A percentile compares a stretch with the other conserved stretches of the same genome.
Conservation (phyloP, 2,329 filamentous ascomycete species). For the Kalaharituber pfeilii region DNA sequence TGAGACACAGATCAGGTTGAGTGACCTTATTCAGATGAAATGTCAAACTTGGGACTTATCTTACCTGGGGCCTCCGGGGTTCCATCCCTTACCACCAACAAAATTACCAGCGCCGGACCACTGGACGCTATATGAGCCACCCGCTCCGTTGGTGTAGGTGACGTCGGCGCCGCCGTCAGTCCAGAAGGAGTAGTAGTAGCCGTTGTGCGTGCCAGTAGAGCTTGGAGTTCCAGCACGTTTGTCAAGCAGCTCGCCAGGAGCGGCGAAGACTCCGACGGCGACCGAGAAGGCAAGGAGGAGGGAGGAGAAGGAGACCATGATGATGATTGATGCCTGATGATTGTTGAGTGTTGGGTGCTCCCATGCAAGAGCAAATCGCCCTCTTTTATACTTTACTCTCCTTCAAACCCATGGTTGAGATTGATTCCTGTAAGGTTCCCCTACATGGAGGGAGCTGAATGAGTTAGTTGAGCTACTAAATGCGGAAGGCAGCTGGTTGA, state of each 20-base stretch:
- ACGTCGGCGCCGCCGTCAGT: slow-evolving; percentile 31
- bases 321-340: no score
- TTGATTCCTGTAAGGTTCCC: no score
- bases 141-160: slow-evolving; percentile 32
- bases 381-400: no score
- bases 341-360: no score
- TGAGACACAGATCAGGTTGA: neutral
- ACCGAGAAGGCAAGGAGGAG: slow-evolving; percentile 25
- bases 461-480: no score
- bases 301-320: neutral
- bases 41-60: neutral
- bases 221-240: slow-evolving; percentile 25
- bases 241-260: slow-evolving; percentile 17
- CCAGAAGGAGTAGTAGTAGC: slow-evolving; percentile 36
- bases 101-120: slow-evolving; percentile 37
- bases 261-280: slow-evolving; percentile 25
- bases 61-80: slow-evolving; percentile 35
- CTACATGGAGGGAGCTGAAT: no score
- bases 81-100: slow-evolving; percentile 43
- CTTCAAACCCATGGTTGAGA: no score
- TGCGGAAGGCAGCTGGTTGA: no score
- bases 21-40: neutral
- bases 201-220: slow-evolving; percentile 26
- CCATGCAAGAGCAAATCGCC: no score
- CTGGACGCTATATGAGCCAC: slow-evolving; percentile 31